Conservation (phyloP, 2,329 filamentous ascomycete species). For the Neopestalotiopsis rosae region DNA sequence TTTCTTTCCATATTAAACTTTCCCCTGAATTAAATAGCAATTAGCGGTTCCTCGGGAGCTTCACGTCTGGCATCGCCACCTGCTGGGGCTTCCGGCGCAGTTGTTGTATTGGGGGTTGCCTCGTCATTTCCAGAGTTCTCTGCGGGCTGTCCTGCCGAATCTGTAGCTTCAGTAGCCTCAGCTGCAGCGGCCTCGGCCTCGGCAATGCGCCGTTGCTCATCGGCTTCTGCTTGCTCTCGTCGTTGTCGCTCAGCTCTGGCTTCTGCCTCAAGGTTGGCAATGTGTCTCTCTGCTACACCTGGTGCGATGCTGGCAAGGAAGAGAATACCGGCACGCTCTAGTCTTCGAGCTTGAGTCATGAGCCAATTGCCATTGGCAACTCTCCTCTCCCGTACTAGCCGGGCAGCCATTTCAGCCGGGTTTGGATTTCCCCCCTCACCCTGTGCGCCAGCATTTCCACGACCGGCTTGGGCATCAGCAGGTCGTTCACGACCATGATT, state of each 20-base stretch:
- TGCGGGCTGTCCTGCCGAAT: not conserved
- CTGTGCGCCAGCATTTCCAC: slow-evolving; percentile 31
- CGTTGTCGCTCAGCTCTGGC: slow-evolving; percentile 26
- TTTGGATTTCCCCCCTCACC: slow-evolving; percentile 36
- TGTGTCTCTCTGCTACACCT: slow-evolving; percentile 69
- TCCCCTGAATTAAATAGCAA: slow-evolving; percentile 3
- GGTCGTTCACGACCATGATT: slow-evolving; percentile 34
- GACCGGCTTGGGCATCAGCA: slow-evolving; percentile 33
- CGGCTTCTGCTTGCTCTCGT: slow-evolving; percentile 10
- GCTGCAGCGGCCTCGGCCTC: not conserved
- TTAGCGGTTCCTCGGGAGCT: not conserved
- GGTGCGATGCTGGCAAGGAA: slow-evolving; percentile 71
- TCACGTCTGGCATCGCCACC: not conserved
- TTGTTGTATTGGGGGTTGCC: not conserved
- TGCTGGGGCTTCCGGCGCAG: not conserved
- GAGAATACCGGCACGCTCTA: slow-evolving; percentile 65
- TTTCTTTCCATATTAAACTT: not conserved
- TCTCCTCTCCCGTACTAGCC: slow-evolving; percentile 55
- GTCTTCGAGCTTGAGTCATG: slow-evolving; percentile 53
- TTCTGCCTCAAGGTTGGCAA: slow-evolving; percentile 61
- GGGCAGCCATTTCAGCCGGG: slow-evolving; percentile 58
- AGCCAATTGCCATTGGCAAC: slow-evolving; percentile 54
- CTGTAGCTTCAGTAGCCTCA: not conserved
- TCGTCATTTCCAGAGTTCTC: not conserved
- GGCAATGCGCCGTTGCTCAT: not conserved